These are phyloP conservation scores for Neoscytalidium dimidiatum DNA, from an alignment of 2,329 filamentous ascomycete species.

Conservation along the genomic window DNA sequence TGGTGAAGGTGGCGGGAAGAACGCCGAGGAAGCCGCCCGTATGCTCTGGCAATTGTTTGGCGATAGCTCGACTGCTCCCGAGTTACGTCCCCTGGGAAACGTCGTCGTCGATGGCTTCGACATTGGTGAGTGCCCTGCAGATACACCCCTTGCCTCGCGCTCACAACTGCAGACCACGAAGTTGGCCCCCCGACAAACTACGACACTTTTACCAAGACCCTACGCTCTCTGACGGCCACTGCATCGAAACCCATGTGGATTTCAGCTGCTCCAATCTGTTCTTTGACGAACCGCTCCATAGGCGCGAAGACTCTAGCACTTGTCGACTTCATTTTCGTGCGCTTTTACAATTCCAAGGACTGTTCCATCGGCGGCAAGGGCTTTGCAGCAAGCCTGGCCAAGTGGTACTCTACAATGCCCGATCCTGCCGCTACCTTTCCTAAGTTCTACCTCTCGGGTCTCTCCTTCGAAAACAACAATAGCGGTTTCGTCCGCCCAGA, in stretches of 20 bases:
- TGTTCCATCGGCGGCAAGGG: conserved; percentile 14
- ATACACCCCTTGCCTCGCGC: neutral
- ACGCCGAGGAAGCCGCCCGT: neutral
- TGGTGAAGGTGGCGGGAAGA: neutral
- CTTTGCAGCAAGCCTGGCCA: neutral
- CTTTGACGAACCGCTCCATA: neutral
- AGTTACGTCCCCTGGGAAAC: conserved; percentile 1
- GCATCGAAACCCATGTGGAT: conserved; percentile 14
- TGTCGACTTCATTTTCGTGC: conserved; percentile 17
- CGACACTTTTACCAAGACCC: conserved; percentile 2
- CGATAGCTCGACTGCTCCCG: neutral
- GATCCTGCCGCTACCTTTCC: neutral
- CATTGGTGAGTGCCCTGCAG: neutral
- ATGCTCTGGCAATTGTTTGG: conserved; percentile 11
- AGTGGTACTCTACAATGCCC: conserved; percentile 8
- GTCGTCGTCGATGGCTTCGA: conserved; percentile 15
- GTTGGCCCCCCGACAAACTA: conserved; percentile 13
- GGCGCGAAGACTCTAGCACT: neutral
- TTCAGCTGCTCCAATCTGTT: conserved; percentile 7
- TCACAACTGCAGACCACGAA: conserved; percentile 6
- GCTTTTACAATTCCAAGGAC: conserved; percentile 15
- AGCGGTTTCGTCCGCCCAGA: neutral
- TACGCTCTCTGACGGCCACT: neutral
- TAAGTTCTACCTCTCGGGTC: conserved; percentile 1
- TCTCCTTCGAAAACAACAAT: conserved; percentile 17